phyloP scores from a whole-genome alignment of 495 filamentous ascomycete genomes.

The Thermothielavioides terrestris region DNA sequence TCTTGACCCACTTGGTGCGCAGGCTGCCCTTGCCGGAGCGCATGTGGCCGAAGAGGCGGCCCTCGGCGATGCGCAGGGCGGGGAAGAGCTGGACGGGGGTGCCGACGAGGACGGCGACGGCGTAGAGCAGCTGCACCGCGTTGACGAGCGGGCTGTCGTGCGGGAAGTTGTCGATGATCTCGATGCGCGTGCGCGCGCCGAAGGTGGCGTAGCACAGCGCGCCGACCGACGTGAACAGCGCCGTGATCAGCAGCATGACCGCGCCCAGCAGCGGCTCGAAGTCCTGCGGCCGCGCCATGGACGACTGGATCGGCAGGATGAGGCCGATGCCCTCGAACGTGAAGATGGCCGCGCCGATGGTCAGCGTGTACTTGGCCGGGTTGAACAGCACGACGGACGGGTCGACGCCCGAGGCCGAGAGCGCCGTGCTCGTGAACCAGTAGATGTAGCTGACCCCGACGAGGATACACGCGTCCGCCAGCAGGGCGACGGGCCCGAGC shows the following conservation, averaged over 20 bases:
- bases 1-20: constrained; percentile 59
- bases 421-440: constrained; percentile 47
- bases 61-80: constrained; percentile 53
- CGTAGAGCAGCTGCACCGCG: constrained; percentile 57
- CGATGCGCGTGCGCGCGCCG: constrained; percentile 47
- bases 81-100: constrained; percentile 59
- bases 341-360: constrained; percentile 56
- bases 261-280: constrained; percentile 49
- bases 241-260: constrained; percentile 55
- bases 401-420: constrained; percentile 40
- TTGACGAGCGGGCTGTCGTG: constrained; percentile 55
- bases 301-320: constrained; percentile 55
- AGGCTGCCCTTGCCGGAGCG: constrained; percentile 46
- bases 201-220: constrained; percentile 58
- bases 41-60: constrained; percentile 41
- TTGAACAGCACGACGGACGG: constrained; percentile 51
- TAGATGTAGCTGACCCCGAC: constrained; percentile 58
- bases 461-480: constrained; percentile 55
- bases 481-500: constrained; percentile 49
- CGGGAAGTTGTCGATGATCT: constrained; percentile 58
- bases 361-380: constrained; percentile 51
- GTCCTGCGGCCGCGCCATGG: constrained; percentile 51
- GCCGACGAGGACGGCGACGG: constrained; percentile 52
- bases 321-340: constrained; percentile 62
- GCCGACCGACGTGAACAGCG: constrained; percentile 55